Evolutionary conservation across 2,329 filamentous ascomycete species (phyloP), one percentile per base, ranked within the genome.

Genomic region (Fusarium chlamydosporum): DNA sequence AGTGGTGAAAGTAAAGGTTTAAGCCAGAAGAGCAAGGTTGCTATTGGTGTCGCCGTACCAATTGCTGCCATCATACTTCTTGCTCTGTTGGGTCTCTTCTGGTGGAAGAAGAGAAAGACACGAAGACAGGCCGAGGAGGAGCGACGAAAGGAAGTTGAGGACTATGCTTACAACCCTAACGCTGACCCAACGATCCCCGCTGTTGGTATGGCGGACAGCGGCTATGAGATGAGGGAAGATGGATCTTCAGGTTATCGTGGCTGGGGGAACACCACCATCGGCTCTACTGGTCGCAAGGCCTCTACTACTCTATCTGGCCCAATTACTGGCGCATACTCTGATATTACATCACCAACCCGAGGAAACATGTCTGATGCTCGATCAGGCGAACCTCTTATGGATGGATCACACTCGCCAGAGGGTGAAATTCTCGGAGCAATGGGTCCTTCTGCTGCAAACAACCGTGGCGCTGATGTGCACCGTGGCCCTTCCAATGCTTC

Each of bases 151-250:
- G 96, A 99, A 80, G 94, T 97, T 12, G 95, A 98, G 78, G 96
- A 98, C 77, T 98, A 98, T 78, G 91, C 92, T 33, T 98, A 94
- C 84, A 98, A 98, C 79, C 96, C 96, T n/a, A 98, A 98, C 80
- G 91, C 94, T 63, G 94, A 97, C 76, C 93, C 94, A 1, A 93
- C 92, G 1, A 84, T 97, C 13, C 86, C 82, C 8, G 82, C 82
- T 12, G 78, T 86, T 13, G 83, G 80, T 38, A 77, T 77, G 35
- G 79, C 79, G 7, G 88, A 86, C 55, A 86, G 85, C 54, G 82
- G 86, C 41, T 89, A 89, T 72, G 89, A 95, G 77, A 94, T 94
- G 90, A 86, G 88, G 60, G 92, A 97, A 76, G 92, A 93, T 67
- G 86, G 87, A 60, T 86, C 85, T 56, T 87, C 89, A 3, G 95